Evolutionary conservation across 768 basidiomycete species (phyloP).

Genomic region (Hygrophorus russula): DNA sequence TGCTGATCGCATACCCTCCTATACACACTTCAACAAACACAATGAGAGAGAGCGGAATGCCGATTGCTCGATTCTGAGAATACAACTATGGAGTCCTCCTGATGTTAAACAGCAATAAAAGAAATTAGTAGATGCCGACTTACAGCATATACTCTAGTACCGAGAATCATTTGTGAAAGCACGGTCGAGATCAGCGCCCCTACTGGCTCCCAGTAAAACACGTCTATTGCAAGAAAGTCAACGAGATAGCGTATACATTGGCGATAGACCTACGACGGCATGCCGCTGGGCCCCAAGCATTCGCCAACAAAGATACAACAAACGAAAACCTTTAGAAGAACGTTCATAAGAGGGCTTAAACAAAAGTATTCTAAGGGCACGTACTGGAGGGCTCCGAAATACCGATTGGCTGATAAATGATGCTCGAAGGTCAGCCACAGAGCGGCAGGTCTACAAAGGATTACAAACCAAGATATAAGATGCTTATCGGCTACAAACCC

Average conservation of each 20-base stretch:
- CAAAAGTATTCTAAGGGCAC: too few species aligned
- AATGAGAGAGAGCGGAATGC: conserved; percentile 7
- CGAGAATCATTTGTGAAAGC: conserved; percentile 15
- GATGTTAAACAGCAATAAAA: not conserved
- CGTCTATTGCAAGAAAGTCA: too few species aligned
- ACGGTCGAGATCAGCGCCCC: conserved; percentile 15
- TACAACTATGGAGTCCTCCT: conserved; percentile 9
- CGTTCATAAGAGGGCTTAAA: too few species aligned
- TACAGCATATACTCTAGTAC: conserved; percentile 16
- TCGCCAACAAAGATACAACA: too few species aligned
- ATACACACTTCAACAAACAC: conserved; percentile 9
- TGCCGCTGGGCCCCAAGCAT: too few species aligned
- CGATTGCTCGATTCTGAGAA: conserved; percentile 9
- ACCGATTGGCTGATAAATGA: too few species aligned
- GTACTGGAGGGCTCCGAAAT: too few species aligned
- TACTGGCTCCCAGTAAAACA: too few species aligned
- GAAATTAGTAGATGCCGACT: not conserved
- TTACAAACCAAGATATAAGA: not conserved
- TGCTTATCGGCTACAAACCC: not conserved
- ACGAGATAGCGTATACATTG: too few species aligned
- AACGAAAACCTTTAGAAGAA: too few species aligned
- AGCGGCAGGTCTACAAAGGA: not conserved
- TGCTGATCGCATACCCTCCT: conserved; percentile 11
- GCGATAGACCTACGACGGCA: too few species aligned
- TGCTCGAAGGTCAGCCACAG: too few species aligned